Evolutionary conservation across 805 yeast genomes (phyloP).

Genomic region (Brettanomyces custersianus): DNA sequence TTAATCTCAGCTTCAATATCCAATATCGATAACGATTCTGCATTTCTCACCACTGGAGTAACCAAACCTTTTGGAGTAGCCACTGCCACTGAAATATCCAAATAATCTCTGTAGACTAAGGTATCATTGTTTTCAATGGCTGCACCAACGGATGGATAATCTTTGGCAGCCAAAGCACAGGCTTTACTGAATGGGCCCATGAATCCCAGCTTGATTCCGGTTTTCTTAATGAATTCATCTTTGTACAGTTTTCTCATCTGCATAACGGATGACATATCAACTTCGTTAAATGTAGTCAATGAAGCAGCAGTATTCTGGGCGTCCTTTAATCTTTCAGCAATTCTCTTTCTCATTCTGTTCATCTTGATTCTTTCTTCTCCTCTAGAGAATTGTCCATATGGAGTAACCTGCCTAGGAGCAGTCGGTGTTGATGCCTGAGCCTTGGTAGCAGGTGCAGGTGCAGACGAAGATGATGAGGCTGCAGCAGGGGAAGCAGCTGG

Average conservation of each 20-base stretch:
- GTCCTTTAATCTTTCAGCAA: constrained; percentile 98
- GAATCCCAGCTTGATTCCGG: constrained; percentile 93
- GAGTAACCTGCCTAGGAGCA: constrained; percentile 18
- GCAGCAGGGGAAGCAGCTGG: constrained; percentile 22
- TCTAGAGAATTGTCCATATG: constrained; percentile 59
- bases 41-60: constrained; percentile 96
- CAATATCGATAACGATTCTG: constrained; percentile 79
- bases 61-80: constrained; percentile 99
- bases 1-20: constrained; percentile 86
- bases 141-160: constrained; percentile 91
- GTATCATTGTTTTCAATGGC: constrained; percentile 88
- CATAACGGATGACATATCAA: constrained; percentile 86
- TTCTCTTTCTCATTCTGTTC: constrained; percentile 99
- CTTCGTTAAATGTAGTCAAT: constrained; percentile 95
- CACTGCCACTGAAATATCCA: constrained; percentile 92
- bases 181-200: constrained; percentile 99
- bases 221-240: constrained; percentile 90
- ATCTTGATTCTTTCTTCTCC: constrained; percentile 87
- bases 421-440: constrained; percentile 17
- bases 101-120: constrained; percentile 91
- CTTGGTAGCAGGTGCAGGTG: constrained; percentile 18
- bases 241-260: constrained; percentile 94
- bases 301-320: constrained; percentile 99
- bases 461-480: constrained; percentile 20
- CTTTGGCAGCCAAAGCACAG: constrained; percentile 84